Percentiles rank a stretch among this genome's conserved stretches.
Conservation (phyloP, 225 moss, liverwort and hornwort species). For the Straminergon stramineum region DNA sequence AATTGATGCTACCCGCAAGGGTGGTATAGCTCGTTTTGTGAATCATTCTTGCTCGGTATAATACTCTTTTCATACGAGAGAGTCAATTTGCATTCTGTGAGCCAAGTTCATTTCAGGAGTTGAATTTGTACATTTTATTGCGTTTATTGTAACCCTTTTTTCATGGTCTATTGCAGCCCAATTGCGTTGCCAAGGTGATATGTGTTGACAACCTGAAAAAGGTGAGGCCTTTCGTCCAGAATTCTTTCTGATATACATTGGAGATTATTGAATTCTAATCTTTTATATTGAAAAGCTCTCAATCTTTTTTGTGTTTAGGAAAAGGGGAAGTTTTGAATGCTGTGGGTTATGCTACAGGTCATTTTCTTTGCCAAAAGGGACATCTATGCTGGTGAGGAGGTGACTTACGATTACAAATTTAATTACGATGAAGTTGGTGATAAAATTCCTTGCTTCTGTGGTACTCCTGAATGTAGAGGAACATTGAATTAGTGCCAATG, state of each 20-base stretch:
- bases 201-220: slow-evolving; percentile 88
- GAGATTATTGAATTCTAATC: background rate
- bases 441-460: slow-evolving; percentile 97
- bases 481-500: slow-evolving; percentile 59
- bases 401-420: slow-evolving; percentile 96
- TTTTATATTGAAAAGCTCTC: background rate
- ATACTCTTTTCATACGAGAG: background rate
- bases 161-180: slow-evolving; percentile 55
- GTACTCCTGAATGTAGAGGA: slow-evolving; percentile 82
- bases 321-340: background rate
- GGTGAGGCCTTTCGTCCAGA: slow-evolving; percentile 21
- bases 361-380: slow-evolving; percentile 94
- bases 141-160: background rate
- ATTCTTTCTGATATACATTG: background rate
- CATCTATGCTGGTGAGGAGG: slow-evolving; percentile 82
- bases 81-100: background rate
- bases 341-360: slow-evolving; percentile 28
- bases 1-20: slow-evolving; percentile 90
- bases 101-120: background rate
- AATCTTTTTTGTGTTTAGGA: background rate
- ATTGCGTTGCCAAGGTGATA: slow-evolving; percentile 97
- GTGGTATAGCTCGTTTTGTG: slow-evolving; percentile 96
- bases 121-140: background rate
- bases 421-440: slow-evolving; percentile 94
- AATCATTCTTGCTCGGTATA: slow-evolving; percentile 96